Percentiles rank a stretch among this genome's conserved stretches.
phyloP scores from a whole-genome alignment of 169 alveolate species.

The Plasmodium gonderi region DNA sequence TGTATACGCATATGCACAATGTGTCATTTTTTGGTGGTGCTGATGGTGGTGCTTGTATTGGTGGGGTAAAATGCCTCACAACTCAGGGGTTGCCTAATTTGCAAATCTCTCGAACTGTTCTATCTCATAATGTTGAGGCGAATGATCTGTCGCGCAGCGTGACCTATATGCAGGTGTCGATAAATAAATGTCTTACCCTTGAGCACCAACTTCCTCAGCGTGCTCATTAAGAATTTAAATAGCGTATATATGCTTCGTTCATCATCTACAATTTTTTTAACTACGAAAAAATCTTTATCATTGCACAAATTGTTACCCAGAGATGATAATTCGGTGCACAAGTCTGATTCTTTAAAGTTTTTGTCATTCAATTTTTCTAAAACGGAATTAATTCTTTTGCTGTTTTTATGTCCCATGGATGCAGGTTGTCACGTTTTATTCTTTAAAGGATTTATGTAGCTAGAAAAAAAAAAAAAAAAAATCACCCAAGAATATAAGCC shows the following conservation, averaged over 20 bases:
- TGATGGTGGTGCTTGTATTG: too few species aligned
- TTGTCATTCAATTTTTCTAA: slow-evolving; percentile 2
- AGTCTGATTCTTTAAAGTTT: slow-evolving; percentile 3
- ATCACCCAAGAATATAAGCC: not conserved
- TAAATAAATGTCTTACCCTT: too few species aligned
- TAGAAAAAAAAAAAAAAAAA: not conserved
- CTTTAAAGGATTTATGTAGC: not conserved
- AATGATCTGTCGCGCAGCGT: too few species aligned
- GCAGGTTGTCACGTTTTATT: not conserved
- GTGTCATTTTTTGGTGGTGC: too few species aligned
- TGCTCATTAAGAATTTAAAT: slow-evolving; percentile 52
- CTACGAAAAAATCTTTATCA: slow-evolving; percentile 5
- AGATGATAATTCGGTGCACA: not conserved
- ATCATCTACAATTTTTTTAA: slow-evolving; percentile 30
- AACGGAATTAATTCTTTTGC: slow-evolving; percentile 7
- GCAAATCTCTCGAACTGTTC: too few species aligned
- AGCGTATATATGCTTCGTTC: not conserved
- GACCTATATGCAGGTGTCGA: too few species aligned
- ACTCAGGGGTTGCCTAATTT: too few species aligned
- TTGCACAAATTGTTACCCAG: slow-evolving; percentile 13
- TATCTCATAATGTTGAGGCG: too few species aligned
- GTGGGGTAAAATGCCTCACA: too few species aligned
- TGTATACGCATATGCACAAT: too few species aligned
- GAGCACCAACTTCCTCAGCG: slow-evolving; percentile 4
- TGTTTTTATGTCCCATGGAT: slow-evolving; percentile 37